Evolutionary conservation across 768 basidiomycete genomes (phyloP), one percentile per base, ranked within the genome.

Genomic region (Roridomyces roridus): DNA sequence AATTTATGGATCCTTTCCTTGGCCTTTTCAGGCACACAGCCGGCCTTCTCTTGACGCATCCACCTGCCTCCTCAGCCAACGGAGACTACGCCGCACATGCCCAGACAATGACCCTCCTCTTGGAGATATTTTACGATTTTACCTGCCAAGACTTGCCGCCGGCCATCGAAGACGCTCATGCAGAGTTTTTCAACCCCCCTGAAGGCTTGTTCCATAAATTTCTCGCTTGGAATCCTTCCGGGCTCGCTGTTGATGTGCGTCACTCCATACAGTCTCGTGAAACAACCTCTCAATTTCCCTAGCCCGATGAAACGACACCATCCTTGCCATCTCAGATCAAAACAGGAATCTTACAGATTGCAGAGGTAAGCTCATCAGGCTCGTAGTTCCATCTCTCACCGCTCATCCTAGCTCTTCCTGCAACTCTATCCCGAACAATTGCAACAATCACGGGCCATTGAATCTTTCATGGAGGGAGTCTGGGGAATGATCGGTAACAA

Each of bases 61-160:
- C 76, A 8, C 69, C 72, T 7, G 73, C 71, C 61, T 61, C 78
- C 65, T 26, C 70, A 55, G 53, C 77, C 59, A 29, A 67, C 60
- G 40, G 78, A 72, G 77, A 80, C 62, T 69, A 80, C 64, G 74
- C 77, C 1, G 69, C 83, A 20, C 65, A 94, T 28, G 87, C 91
- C 1, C 89, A 92, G 60, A 82, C 84, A 0, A 87, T 92, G 81
- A 83, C 88, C 18, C 78, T 94, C 7, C 79, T 97, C 15, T 79
- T 91, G 17, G 91, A 96, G 31, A 85, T 98, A 23, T 98, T 89
- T 77, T 90, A 95, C 66, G 97, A 98, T 72, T 85, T 99, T 61
- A 94, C 91, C 2, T 92, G 91, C 63, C 96, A 98, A 62, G 97
- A 99, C 73, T 79, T 98, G 17, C 97, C 96, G 5, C 94, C 94